Conservation (phyloP, 2,329 filamentous ascomycete species). For the Diaporthe sp. region DNA sequence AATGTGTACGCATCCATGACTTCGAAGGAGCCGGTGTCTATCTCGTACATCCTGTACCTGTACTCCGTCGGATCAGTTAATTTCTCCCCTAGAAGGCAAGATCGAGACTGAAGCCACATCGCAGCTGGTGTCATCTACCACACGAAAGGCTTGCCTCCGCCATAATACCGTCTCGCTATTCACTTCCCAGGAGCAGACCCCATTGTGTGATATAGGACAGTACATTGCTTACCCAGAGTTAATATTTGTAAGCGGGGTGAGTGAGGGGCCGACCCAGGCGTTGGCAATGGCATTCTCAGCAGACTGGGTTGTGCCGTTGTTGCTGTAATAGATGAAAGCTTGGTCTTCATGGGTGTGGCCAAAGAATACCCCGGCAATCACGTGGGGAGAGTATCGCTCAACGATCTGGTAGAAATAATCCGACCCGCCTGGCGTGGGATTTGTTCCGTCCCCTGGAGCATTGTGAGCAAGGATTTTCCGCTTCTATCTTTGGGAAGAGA, state of each 20-base stretch:
- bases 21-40: conserved; percentile 59
- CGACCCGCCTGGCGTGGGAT: conserved; percentile 62
- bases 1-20: conserved; percentile 59
- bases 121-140: background rate
- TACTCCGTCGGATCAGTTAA: background rate
- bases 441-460: conserved; percentile 58
- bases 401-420: conserved; percentile 58
- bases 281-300: conserved; percentile 54
- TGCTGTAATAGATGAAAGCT: conserved; percentile 58
- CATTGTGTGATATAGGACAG: background rate
- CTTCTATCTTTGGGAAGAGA: background rate
- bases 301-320: conserved; percentile 63
- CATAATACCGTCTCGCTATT: too few species aligned
- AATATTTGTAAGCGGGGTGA: conserved; percentile 63
- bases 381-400: conserved; percentile 58
- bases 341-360: conserved; percentile 60
- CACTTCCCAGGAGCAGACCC: background rate
- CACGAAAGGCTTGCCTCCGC: background rate
- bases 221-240: conserved; percentile 49
- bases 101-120: too few species aligned
- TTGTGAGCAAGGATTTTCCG: background rate
- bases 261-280: conserved; percentile 58
- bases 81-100: background rate
- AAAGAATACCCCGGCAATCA: conserved; percentile 58
- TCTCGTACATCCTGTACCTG: conserved; percentile 58